phyloP scores from a whole-genome alignment of 2,329 filamentous ascomycete species.

The Fonsecaea erecta region DNA sequence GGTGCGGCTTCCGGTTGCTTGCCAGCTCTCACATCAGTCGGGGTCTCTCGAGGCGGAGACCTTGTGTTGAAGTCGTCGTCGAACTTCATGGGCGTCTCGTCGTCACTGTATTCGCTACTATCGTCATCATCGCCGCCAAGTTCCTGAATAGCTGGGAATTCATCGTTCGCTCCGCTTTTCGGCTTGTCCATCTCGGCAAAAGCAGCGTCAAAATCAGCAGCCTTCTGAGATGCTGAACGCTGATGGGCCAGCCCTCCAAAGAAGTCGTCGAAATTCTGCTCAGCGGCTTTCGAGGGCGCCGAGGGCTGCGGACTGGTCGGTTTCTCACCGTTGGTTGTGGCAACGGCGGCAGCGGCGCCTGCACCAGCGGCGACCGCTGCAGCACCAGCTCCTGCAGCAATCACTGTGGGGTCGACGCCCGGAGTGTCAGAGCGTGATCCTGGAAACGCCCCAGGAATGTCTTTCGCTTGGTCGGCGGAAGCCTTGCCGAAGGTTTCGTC shows the following conservation, averaged over 20 bases:
- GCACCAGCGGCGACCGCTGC: constrained; percentile 23
- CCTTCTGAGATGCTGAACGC: constrained; percentile 52
- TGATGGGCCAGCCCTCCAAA: constrained; percentile 51
- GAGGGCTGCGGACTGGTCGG: constrained; percentile 2
- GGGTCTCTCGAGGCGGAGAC: constrained; percentile 46
- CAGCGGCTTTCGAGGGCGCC: constrained; percentile 35
- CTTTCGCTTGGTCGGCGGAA: constrained; percentile 28
- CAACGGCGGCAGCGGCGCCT: constrained; percentile 13
- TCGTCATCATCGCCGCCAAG: constrained; percentile 66
- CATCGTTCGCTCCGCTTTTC: constrained; percentile 55
- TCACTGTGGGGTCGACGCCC: constrained; percentile 13
- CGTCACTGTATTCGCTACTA: constrained; percentile 78
- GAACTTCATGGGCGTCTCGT: constrained; percentile 70
- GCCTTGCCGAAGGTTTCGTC: constrained; percentile 32
- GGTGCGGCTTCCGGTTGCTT: constrained; percentile 44
- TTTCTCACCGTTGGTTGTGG: constrained; percentile 21
- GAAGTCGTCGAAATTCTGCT: constrained; percentile 50
- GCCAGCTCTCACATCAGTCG: constrained; percentile 42
- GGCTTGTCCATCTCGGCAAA: constrained; percentile 54
- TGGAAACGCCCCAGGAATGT: constrained; percentile 59
- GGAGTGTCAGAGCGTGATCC: constrained; percentile 34
- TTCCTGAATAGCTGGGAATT: constrained; percentile 94
- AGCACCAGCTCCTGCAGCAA: constrained; percentile 24
- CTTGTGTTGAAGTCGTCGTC: constrained; percentile 87
- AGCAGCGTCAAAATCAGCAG: constrained; percentile 54